phyloP scores from a whole-genome alignment of 768 basidiomycete genomes.

The Lactifluus volemus region DNA sequence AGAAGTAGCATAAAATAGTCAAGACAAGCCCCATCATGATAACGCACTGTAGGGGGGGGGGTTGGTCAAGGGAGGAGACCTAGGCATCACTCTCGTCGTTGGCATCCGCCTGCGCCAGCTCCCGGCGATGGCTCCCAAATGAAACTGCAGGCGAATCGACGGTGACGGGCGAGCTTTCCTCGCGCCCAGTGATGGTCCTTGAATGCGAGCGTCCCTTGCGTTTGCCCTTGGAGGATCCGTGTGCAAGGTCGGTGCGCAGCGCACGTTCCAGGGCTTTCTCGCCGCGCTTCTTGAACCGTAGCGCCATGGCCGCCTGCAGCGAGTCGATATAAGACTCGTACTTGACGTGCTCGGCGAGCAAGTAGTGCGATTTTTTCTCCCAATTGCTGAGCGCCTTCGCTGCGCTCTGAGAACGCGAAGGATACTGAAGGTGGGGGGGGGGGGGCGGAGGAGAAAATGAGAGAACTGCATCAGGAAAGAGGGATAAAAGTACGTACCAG shows the following conservation, averaged over 20 bases:
- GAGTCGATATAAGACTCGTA: constrained; percentile 94
- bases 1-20: background rate
- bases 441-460: background rate
- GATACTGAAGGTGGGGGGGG: constrained; percentile 74
- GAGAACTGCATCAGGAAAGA: constrained; percentile 7
- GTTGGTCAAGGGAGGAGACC: background rate
- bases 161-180: constrained; percentile 24
- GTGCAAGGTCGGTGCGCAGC: constrained; percentile 27
- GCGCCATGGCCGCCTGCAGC: constrained; percentile 69
- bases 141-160: background rate
- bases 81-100: constrained; percentile 4
- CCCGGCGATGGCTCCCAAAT: constrained; percentile 6
- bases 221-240: constrained; percentile 24
- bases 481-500: constrained; percentile 42
- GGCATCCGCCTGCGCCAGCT: constrained; percentile 4
- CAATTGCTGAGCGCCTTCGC: constrained; percentile 81
- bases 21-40: background rate
- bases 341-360: constrained; percentile 89
- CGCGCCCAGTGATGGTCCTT: constrained; percentile 41
- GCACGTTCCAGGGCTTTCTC: constrained; percentile 72
- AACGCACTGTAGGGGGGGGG: background rate
- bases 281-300: constrained; percentile 83
- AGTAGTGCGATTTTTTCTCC: constrained; percentile 84
- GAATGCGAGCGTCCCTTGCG: constrained; percentile 34
- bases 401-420: constrained; percentile 63